Evolutionary conservation across 371 early-diverging fungal species (phyloP).

Genomic region (Rhizomucor miehei): DNA sequence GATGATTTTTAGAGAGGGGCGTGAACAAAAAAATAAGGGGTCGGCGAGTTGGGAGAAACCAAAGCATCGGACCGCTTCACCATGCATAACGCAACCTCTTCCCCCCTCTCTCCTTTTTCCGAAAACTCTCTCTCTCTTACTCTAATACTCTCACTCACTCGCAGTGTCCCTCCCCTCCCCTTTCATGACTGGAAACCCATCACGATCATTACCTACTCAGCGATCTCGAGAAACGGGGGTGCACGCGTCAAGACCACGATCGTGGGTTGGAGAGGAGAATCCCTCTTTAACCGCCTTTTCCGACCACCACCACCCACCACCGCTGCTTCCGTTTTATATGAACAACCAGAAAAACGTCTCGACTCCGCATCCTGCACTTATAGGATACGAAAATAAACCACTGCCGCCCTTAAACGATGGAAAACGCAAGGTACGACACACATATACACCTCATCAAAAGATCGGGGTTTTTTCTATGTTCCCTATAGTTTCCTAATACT

Average conservation of each 20-base stretch:
- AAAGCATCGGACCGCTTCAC: too few relatives aligned
- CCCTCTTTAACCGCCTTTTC: background rate
- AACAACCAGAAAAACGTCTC: conserved; percentile 4
- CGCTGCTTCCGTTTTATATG: conserved; percentile 4
- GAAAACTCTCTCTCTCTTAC: background rate
- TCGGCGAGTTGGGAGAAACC: too few relatives aligned
- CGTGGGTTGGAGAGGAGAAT: background rate
- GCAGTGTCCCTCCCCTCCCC: background rate
- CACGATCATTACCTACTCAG: background rate
- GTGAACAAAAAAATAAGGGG: too few relatives aligned
- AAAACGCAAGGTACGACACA: background rate
- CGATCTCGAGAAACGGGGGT: too few relatives aligned
- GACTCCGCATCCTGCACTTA: conserved; percentile 12
- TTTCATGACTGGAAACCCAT: background rate
- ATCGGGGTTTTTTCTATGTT: background rate
- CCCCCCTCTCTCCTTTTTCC: background rate
- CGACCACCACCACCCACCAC: background rate
- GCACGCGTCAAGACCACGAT: background rate
- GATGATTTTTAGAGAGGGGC: too few relatives aligned
- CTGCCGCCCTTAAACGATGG: background rate
- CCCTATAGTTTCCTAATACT: background rate
- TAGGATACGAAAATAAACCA: conserved; percentile 7
- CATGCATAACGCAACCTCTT: background rate
- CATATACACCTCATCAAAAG: background rate
- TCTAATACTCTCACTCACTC: background rate